Conservation (phyloP, 2,329 filamentous ascomycete species). For the Daldinia sp. region DNA sequence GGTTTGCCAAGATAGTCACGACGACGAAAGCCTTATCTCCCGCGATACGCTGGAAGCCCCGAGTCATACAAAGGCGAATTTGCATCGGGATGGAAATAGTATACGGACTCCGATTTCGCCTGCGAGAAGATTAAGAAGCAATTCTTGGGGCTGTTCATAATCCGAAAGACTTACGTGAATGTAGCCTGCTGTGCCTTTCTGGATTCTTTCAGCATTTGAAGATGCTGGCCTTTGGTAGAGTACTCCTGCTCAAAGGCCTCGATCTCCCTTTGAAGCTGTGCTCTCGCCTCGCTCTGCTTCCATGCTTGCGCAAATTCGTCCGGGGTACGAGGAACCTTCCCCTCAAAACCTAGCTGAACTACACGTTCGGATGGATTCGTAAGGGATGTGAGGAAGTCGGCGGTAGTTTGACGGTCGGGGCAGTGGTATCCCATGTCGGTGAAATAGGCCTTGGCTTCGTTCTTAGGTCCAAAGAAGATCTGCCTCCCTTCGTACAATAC, state of each 20-base stretch:
- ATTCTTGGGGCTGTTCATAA: conserved; percentile 48
- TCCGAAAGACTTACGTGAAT: conserved; percentile 18
- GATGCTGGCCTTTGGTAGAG: conserved; percentile 14
- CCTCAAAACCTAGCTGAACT: conserved; percentile 62
- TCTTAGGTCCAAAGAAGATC: conserved; percentile 68
- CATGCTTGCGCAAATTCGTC: conserved; percentile 68
- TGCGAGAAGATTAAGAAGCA: conserved; percentile 56
- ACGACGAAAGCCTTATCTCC: conserved; percentile 73
- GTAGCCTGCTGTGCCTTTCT: conserved; percentile 26
- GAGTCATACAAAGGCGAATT: conserved; percentile 63
- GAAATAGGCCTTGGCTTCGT: conserved; percentile 69
- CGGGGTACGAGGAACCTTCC: conserved; percentile 62
- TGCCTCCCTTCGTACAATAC: conserved; percentile 67
- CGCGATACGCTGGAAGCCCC: conserved; percentile 72
- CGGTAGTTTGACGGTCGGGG: conserved; percentile 71
- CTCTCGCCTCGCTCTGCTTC: conserved; percentile 55
- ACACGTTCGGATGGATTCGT: conserved; percentile 65
- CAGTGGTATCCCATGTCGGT: conserved; percentile 69
- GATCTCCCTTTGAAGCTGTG: conserved; percentile 11
- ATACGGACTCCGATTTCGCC: conserved; percentile 67
- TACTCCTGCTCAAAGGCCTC: conserved; percentile 16
- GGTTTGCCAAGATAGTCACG: conserved; percentile 62
- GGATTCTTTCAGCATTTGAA: conserved; percentile 24
- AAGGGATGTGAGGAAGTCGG: conserved; percentile 76
- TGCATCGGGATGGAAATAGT: conserved; percentile 70